Evolutionary conservation across 2,329 filamentous ascomycete species (phyloP).

Genomic region (Corynespora cassiicola): DNA sequence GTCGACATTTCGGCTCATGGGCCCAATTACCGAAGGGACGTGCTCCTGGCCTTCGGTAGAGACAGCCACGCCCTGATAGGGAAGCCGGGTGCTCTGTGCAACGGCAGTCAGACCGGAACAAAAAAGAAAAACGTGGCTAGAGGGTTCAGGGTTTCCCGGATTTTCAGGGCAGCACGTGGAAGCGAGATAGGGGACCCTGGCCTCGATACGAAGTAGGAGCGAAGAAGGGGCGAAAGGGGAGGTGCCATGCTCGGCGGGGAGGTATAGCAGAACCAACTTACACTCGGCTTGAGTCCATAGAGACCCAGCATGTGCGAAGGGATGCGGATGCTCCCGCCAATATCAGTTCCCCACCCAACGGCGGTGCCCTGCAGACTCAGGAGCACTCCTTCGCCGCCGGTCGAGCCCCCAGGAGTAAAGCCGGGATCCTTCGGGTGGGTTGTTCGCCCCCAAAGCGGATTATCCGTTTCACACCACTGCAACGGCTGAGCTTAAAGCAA

Average conservation of each 20-base stretch:
- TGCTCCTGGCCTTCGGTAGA: slow-evolving; percentile 70
- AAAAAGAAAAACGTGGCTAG: not conserved
- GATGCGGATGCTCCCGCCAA: slow-evolving; percentile 64
- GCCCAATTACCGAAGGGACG: slow-evolving; percentile 68
- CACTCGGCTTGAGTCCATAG: slow-evolving; percentile 61
- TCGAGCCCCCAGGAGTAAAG: slow-evolving; percentile 63
- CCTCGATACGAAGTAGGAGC: too few species aligned
- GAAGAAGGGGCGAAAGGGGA: too few species aligned
- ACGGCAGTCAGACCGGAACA: not conserved
- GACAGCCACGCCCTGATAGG: slow-evolving; percentile 65
- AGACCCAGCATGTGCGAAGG: slow-evolving; percentile 66
- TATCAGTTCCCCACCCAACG: slow-evolving; percentile 65
- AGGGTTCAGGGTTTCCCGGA: too few species aligned
- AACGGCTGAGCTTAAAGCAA: slow-evolving; percentile 46
- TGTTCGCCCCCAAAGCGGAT: slow-evolving; percentile 66
- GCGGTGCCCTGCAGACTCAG: slow-evolving; percentile 61
- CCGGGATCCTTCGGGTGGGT: slow-evolving; percentile 64
- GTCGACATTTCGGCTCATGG: slow-evolving; percentile 60
- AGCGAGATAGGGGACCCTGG: too few species aligned
- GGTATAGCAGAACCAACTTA: slow-evolving; percentile 16
- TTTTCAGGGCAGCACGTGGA: too few species aligned
- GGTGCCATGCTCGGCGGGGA: too few species aligned
- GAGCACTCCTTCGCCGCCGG: slow-evolving; percentile 65
- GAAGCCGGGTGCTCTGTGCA: slow-evolving; percentile 60
- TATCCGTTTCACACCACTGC: slow-evolving; percentile 67